A percentile compares a stretch with the other conserved stretches of the same genome.
Evolutionary conservation across 176 grass and related monocot genomes (phyloP).

Genomic region (Carex scoparia): DNA sequence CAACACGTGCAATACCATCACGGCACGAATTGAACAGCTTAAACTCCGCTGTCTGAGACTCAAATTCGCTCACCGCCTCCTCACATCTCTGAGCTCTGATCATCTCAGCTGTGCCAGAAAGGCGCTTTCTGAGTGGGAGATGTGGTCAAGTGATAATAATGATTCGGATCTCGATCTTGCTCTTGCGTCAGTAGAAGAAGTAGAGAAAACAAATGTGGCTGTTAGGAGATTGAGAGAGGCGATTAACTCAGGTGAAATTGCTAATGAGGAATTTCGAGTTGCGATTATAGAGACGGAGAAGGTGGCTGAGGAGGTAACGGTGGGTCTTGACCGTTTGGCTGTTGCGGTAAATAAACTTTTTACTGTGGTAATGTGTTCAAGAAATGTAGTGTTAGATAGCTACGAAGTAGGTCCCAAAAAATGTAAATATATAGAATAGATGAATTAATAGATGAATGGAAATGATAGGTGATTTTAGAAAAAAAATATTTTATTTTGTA

Average conservation of each 20-base stretch:
- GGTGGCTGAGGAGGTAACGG: constrained; percentile 14
- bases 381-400: constrained; percentile 19
- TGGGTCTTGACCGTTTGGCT: constrained; percentile 23
- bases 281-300: constrained; percentile 13
- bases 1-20: constrained; percentile 33
- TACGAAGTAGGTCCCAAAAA: constrained; percentile 10
- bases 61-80: constrained; percentile 19
- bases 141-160: not conserved
- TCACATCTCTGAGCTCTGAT: not conserved
- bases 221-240: constrained; percentile 22
- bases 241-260: not conserved
- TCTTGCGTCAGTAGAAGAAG: not conserved
- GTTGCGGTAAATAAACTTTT: constrained; percentile 16
- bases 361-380: constrained; percentile 5
- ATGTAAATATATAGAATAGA: constrained; percentile 18
- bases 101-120: constrained; percentile 7
- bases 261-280: not conserved
- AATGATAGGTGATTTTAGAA: no score
- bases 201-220: constrained; percentile 13
- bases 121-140: constrained; percentile 22
- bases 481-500: no score
- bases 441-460: not conserved
- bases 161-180: not conserved
- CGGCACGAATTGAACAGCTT: constrained; percentile 23
- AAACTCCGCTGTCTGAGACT: constrained; percentile 6